Percentiles rank a stretch among this genome's conserved stretches.
Conservation (phyloP, 208 protist species). For the Naegleria fowleri region DNA sequence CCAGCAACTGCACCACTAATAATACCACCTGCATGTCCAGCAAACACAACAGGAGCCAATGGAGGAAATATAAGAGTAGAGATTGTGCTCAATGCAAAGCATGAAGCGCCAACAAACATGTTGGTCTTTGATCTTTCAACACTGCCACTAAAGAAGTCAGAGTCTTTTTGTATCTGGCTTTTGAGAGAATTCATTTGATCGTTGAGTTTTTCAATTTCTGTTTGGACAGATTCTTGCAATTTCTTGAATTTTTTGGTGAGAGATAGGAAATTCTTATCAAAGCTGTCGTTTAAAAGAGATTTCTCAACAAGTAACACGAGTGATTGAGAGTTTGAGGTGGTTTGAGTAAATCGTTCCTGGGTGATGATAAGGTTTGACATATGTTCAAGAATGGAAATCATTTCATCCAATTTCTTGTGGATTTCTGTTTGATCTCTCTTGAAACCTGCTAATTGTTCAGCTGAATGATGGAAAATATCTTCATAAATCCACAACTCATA, state of each 20-base stretch:
- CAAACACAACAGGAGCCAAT: not conserved
- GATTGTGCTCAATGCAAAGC: not conserved
- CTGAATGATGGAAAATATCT: not conserved
- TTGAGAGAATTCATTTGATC: not conserved
- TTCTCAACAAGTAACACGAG: not conserved
- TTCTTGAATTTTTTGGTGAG: not conserved
- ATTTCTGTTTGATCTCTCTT: not conserved
- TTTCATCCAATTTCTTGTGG: not conserved
- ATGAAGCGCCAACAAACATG: not conserved
- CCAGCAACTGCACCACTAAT: not conserved
- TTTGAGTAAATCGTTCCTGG: not conserved
- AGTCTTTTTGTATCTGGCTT: not conserved
- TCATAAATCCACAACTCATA: slow-evolving; percentile 10
- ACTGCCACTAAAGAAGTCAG: not conserved
- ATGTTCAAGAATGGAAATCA: not conserved
- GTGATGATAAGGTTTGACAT: not conserved
- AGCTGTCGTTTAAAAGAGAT: not conserved
- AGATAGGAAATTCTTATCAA: not conserved
- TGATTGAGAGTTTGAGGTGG: not conserved
- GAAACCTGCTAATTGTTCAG: not conserved
- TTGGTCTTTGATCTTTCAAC: not conserved
- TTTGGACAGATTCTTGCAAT: not conserved
- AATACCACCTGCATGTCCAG: not conserved
- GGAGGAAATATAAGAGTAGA: not conserved
- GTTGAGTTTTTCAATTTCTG: not conserved